Evolutionary conservation across 331 rosid species (phyloP).

Genomic region (Quercus phellos): DNA sequence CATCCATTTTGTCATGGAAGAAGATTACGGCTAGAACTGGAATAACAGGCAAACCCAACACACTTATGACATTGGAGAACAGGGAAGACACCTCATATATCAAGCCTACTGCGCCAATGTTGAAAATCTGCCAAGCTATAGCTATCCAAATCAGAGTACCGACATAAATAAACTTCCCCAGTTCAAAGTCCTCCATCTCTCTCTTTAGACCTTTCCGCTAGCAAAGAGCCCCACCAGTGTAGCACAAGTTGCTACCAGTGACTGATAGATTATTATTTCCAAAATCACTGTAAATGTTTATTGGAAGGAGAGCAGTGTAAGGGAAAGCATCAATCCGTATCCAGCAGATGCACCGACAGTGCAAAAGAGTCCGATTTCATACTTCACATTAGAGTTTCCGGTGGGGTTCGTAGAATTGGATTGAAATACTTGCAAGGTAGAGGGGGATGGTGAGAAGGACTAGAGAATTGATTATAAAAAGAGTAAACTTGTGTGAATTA

Average conservation of each 20-base stretch:
- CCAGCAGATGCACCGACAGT: no score
- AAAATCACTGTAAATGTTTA: constrained; percentile 43
- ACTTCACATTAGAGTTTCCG: no score
- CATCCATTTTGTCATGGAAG: constrained; percentile 49
- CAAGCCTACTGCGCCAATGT: constrained; percentile 53
- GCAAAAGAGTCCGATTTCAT: no score
- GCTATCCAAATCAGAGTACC: constrained; percentile 48
- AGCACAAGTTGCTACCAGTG: constrained; percentile 40
- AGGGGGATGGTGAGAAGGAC: no score
- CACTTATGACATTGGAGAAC: constrained; percentile 53
- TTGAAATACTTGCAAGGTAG: no score
- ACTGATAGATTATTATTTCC: constrained; percentile 49
- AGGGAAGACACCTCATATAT: constrained; percentile 52
- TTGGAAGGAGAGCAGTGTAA: constrained; percentile 48
- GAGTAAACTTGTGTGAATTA: no score
- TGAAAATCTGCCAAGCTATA: constrained; percentile 44
- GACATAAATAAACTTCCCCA: constrained; percentile 36
- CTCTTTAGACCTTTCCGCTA: constrained; percentile 16
- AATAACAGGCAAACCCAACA: constrained; percentile 46
- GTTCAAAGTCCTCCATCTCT: constrained; percentile 39
- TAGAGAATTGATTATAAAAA: no score
- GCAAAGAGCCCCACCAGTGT: constrained; percentile 37
- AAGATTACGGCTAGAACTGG: constrained; percentile 21
- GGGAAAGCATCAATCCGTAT: constrained; percentile 34
- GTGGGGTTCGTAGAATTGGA: no score